Evolutionary conservation across 495 filamentous ascomycete genomes (phyloP).

Genomic region (Neurospora pannonica): DNA sequence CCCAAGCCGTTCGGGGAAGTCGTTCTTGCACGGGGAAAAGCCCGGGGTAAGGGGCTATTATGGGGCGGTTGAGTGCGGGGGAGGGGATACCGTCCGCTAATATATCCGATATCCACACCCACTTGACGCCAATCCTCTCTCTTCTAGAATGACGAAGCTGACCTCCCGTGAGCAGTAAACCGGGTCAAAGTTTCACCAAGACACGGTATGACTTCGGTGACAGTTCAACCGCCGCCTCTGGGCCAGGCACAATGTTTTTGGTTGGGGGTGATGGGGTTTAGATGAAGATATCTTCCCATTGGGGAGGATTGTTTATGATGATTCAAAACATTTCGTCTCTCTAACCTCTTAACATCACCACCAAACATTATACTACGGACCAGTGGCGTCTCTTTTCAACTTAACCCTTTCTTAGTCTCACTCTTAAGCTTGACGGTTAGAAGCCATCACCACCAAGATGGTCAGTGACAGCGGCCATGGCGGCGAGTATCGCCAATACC

Average conservation of each 20-base stretch:
- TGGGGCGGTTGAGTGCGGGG: not conserved
- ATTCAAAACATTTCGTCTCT: not conserved
- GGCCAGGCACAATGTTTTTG: not conserved
- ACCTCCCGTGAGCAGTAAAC: not conserved
- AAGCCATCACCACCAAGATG: not conserved
- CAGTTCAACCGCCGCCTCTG: not conserved
- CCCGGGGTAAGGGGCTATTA: not conserved
- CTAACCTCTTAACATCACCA: not conserved
- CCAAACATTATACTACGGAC: not conserved
- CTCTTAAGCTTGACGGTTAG: not conserved
- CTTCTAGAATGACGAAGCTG: not conserved
- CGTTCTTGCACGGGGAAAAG: not conserved
- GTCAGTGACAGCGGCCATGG: not conserved
- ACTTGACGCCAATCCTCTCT: not conserved
- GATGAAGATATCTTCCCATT: not conserved
- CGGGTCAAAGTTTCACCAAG: not conserved
- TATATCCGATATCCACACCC: not conserved
- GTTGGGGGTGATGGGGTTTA: not conserved
- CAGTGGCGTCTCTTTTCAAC: not conserved
- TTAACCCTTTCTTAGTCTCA: not conserved
- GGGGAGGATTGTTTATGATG: not conserved
- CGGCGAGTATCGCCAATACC: conserved; percentile 29
- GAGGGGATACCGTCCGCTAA: not conserved
- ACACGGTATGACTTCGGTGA: not conserved
- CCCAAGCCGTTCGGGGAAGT: not conserved